Evolutionary conservation across 306 rosid species (phyloP), one percentile per base, ranked within the genome.

Genomic region (Corylus americana): DNA sequence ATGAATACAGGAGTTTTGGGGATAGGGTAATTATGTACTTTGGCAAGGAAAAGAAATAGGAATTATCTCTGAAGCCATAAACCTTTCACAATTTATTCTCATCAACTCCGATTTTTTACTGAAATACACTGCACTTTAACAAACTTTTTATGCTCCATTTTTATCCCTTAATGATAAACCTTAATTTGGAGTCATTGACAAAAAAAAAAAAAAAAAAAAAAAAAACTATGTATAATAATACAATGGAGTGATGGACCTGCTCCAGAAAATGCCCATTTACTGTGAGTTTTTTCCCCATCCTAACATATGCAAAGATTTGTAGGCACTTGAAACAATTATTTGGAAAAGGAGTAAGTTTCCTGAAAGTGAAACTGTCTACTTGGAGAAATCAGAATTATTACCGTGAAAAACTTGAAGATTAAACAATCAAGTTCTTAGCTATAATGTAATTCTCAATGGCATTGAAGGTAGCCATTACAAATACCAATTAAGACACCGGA

Each of bases 381-480:
- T 37, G 18, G 37, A 66, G 13, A 3, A 17, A 66, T 66, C 25
- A 37, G 47, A 64, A 37, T 14, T 37, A 64, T 64, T 64, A 37
- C 44, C 44, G 16, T 35, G 71, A 64, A 64, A 63, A 35, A 10
- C 6, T 61, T 31, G 35, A 14, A 17, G 25, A 18, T 35, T 13
- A 37, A 64, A 35, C 14, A 39, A 16, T 35, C 47, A 37, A 64
- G 48, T 37, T 16, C 11, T 35, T 64, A 64, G 20, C 71, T 17
- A 64, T 37, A 64, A 35, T 64, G 11, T 37, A 20, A 37, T 25
- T 37, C 71, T 7, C 71, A 4, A 64, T 64, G 45, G 71, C 25
- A 64, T 64, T 64, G 71, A 17, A 64, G 25, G 71, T 35, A 39
- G 49, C 71, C 49, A 64, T n/a, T 55, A n/a, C 62, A 8, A 55